These are phyloP conservation scores for Teunomyces tritomae DNA, from an alignment of 805 yeast species.

Conservation along the genomic window DNA sequence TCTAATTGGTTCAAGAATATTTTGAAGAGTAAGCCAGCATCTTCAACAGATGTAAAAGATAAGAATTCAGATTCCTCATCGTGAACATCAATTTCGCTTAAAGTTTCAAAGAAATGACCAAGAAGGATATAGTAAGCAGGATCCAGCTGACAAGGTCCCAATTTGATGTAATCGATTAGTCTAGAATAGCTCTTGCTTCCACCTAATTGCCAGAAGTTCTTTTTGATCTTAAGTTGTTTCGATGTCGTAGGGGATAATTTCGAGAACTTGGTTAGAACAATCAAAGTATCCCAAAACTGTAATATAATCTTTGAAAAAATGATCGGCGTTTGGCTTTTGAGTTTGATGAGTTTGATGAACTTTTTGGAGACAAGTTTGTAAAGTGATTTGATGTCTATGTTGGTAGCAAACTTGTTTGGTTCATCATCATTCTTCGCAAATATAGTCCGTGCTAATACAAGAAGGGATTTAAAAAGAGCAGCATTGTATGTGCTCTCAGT, in stretches of 20 bases:
- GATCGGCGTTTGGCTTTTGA: slow-evolving; percentile 25
- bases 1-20: not conserved
- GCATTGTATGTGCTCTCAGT: slow-evolving; percentile 26
- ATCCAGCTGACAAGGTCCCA: slow-evolving; percentile 55
- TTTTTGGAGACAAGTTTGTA: slow-evolving; percentile 44
- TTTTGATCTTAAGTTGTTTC: slow-evolving; percentile 29
- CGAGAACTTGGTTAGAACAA: slow-evolving; percentile 33
- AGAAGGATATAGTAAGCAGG: slow-evolving; percentile 45
- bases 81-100: slow-evolving; percentile 5
- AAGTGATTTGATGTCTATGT: slow-evolving; percentile 19
- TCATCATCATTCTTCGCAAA: slow-evolving; percentile 15
- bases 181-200: slow-evolving; percentile 42
- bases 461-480: slow-evolving; percentile 28
- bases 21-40: not conserved
- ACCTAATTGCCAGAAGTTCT: slow-evolving; percentile 51
- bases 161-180: slow-evolving; percentile 43
- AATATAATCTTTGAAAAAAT: slow-evolving; percentile 47
- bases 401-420: slow-evolving; percentile 11
- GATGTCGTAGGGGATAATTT: slow-evolving; percentile 5
- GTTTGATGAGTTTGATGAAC: slow-evolving; percentile 42
- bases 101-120: slow-evolving; percentile 18
- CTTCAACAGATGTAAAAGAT: not conserved
- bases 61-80: slow-evolving; percentile 4
- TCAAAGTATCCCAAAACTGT: slow-evolving; percentile 48
- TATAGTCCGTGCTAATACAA: slow-evolving; percentile 18